Percentiles rank a stretch among this genome's conserved stretches.
Conservation (phyloP, 2,329 filamentous ascomycete genomes). For the Huntiella omanensis region DNA sequence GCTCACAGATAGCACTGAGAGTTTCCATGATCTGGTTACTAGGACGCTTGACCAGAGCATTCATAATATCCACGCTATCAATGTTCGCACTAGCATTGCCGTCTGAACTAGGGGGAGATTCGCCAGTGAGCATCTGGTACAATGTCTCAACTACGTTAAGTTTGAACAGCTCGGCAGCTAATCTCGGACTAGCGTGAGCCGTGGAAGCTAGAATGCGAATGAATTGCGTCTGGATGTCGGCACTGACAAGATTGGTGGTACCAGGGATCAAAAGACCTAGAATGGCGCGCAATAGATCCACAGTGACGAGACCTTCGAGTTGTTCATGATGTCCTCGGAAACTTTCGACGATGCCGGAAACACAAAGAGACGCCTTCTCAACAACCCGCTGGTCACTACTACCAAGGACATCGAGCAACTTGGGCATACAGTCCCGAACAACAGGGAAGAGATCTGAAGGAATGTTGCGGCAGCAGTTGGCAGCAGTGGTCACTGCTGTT, state of each 20-base stretch:
- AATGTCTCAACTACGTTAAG: constrained; percentile 95
- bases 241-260: constrained; percentile 84
- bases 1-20: constrained; percentile 88
- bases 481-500: constrained; percentile 89
- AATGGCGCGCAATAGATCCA: constrained; percentile 68
- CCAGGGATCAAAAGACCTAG: constrained; percentile 78
- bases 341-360: constrained; percentile 90
- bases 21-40: constrained; percentile 95
- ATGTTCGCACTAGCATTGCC: constrained; percentile 70
- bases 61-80: constrained; percentile 96
- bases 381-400: constrained; percentile 95
- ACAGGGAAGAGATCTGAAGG: constrained; percentile 84
- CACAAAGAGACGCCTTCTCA: constrained; percentile 87
- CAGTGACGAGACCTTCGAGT: constrained; percentile 79
- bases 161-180: constrained; percentile 82
- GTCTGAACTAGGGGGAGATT: constrained; percentile 67
- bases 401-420: constrained; percentile 68
- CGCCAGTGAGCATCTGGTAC: constrained; percentile 90
- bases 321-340: constrained; percentile 79
- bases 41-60: constrained; percentile 86
- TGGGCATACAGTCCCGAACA: constrained; percentile 91
- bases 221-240: constrained; percentile 92
- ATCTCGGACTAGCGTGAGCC: constrained; percentile 66
- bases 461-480: constrained; percentile 95
- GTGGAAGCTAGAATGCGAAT: constrained; percentile 80